A percentile compares a stretch with the other conserved stretches of the same genome.
Conservation (phyloP, 2,329 filamentous ascomycete species). For the Pezicula radicicola region DNA sequence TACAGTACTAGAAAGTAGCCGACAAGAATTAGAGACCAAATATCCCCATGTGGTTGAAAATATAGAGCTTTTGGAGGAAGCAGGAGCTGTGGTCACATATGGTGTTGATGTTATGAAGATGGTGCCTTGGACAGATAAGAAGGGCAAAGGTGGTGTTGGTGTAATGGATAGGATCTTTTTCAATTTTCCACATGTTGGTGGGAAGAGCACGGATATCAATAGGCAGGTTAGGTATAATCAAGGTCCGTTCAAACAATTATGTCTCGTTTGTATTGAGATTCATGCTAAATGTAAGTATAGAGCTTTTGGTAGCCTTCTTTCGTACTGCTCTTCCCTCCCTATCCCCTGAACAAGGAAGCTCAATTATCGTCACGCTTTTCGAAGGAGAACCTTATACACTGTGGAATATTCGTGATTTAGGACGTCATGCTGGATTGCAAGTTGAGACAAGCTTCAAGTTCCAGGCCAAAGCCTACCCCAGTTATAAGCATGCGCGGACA, state of each 20-base stretch:
- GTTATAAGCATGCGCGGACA: slow-evolving; percentile 72
- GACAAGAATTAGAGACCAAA: slow-evolving; percentile 61
- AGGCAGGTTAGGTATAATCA: slow-evolving; percentile 92
- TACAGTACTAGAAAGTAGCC: slow-evolving; percentile 61
- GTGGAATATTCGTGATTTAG: slow-evolving; percentile 91
- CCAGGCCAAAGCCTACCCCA: slow-evolving; percentile 63
- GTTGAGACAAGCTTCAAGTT: slow-evolving; percentile 72
- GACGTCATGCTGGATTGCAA: slow-evolving; percentile 69
- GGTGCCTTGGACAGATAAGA: slow-evolving; percentile 35
- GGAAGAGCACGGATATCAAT: slow-evolving; percentile 89
- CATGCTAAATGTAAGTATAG: slow-evolving; percentile 27
- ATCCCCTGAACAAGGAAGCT: slow-evolving; percentile 43
- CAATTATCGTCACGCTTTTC: slow-evolving; percentile 81
- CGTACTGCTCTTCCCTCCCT: slow-evolving; percentile 48
- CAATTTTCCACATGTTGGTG: slow-evolving; percentile 96
- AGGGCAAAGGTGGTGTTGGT: slow-evolving; percentile 23
- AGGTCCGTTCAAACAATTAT: slow-evolving; percentile 23
- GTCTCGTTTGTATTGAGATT: neutral
- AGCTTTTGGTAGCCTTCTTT: slow-evolving; percentile 70
- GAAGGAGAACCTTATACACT: slow-evolving; percentile 92
- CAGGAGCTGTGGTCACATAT: slow-evolving; percentile 48
- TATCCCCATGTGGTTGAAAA: slow-evolving; percentile 68
- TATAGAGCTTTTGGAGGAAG: slow-evolving; percentile 49
- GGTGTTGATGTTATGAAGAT: slow-evolving; percentile 67
- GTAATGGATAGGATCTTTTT: slow-evolving; percentile 80